Evolutionary conservation across 306 rosid genomes (phyloP).

Genomic region (Cicer pinnatifidum): DNA sequence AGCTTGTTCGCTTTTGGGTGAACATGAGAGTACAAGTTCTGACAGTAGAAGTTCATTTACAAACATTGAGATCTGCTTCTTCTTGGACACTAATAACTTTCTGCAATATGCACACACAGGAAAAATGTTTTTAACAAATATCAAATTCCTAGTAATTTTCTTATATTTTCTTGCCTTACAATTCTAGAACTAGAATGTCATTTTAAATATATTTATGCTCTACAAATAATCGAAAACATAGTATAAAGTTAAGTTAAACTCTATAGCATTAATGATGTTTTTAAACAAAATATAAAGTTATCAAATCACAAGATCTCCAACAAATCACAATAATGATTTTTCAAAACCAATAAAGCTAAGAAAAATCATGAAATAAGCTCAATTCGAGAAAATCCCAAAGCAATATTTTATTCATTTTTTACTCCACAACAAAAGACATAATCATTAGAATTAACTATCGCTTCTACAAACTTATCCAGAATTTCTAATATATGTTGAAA

Average conservation of each 20-base stretch:
- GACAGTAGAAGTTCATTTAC: slow-evolving; percentile 75
- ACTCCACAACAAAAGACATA: neutral
- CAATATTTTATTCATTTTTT: neutral
- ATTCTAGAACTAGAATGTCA: slow-evolving; percentile 7
- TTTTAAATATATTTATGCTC: slow-evolving; percentile 24
- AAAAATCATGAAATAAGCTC: neutral
- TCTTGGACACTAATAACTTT: slow-evolving; percentile 63
- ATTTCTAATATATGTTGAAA: neutral
- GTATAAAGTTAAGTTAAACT: neutral
- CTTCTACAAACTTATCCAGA: neutral
- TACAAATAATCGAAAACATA: neutral
- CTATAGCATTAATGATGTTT: neutral
- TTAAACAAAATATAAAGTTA: slow-evolving; percentile 1
- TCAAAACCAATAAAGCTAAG: neutral
- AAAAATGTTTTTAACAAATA: slow-evolving; percentile 30
- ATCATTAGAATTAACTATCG: neutral
- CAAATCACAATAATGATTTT: slow-evolving; percentile 5
- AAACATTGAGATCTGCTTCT: slow-evolving; percentile 46
- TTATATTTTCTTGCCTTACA: slow-evolving; percentile 17
- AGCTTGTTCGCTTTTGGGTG: slow-evolving; percentile 87
- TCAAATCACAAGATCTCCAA: slow-evolving; percentile 8
- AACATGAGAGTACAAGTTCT: slow-evolving; percentile 74
- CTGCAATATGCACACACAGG: slow-evolving; percentile 51
- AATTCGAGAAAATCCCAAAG: neutral
- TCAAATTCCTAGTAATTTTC: slow-evolving; percentile 1